Base-by-base conservation (phyloP, 2,329 filamentous ascomycete species). In the Phaeosphaeria sp. region DNA sequence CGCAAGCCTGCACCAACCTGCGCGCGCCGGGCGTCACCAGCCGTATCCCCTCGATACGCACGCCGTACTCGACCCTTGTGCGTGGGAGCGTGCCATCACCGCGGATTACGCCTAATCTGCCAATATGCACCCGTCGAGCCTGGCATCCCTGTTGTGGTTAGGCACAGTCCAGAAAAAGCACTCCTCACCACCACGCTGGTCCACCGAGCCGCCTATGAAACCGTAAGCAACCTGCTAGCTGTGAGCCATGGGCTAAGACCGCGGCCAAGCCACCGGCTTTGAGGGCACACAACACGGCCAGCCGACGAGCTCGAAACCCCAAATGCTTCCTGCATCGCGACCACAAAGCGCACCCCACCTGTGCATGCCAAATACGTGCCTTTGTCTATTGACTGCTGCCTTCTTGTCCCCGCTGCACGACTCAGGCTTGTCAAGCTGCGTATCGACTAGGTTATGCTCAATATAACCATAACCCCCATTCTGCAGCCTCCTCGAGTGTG, bases 161-260 rank as follows among this genome's bases (percentile, higher is more conserved):
- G 68, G 56, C 69, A 62, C 43, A 63, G 67, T 64, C 67, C 63
- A 66, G 58, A 57, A 67, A 66, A 66, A 68, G 57, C 64, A 73
- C 61, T 54, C 52, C 55, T 55, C 46, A 50, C 58, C 54, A 59
- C 48, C 51, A 44, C 52, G 58, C 57, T 67, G 65, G 60, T 59
- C 63, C 60, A 59, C 64, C 57, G 57, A 55, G 62, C 56, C 54
- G 59, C 62, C 62, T 69, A 36, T 72, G 72, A 75, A 74, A 75
- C 72, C 64, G 63, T 62, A 59, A 59, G 61, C 56, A 62, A 52
- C 47, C 64, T 69, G 65, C 67, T 63, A 69, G 65, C 59, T 58
- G 60, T 50, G 55, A 54, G 46, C 25, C 18, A 52, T 55, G 56
- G 58, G 46, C 56, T 52, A 46, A 52, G 44, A 54, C 62, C 54